phyloP scores from a whole-genome alignment of 495 filamentous ascomycete species.

The Podospora pseudopauciseta region DNA sequence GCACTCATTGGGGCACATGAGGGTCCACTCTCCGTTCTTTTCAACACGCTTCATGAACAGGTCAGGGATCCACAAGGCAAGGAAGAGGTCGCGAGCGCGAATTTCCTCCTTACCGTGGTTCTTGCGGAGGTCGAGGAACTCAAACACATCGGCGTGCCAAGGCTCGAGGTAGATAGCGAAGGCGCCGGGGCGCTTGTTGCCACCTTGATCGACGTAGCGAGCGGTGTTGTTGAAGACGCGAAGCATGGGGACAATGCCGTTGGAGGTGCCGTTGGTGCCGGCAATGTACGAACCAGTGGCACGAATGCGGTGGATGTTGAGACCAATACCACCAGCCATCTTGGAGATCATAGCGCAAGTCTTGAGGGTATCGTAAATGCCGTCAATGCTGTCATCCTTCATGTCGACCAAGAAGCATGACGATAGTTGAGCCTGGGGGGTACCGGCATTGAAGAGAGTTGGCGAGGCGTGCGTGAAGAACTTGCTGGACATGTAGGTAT shows the following conservation, averaged over 20 bases:
- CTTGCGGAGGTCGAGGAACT: slow-evolving; percentile 96
- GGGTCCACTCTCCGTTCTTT: slow-evolving; percentile 89
- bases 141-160: slow-evolving; percentile 97
- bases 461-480: slow-evolving; percentile 98
- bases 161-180: slow-evolving; percentile 99
- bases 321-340: slow-evolving; percentile 93
- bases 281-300: slow-evolving; percentile 96
- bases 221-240: slow-evolving; percentile 99
- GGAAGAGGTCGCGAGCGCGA: slow-evolving; percentile 95
- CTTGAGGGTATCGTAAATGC: slow-evolving; percentile 98
- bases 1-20: slow-evolving; percentile 96
- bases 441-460: slow-evolving; percentile 96
- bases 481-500: slow-evolving; percentile 96
- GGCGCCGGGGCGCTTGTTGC: slow-evolving; percentile 97
- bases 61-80: slow-evolving; percentile 96
- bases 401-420: slow-evolving; percentile 98
- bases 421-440: slow-evolving; percentile 85
- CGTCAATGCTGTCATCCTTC: slow-evolving; percentile 98
- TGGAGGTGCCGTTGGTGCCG: slow-evolving; percentile 95
- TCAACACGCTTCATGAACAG: slow-evolving; percentile 99
- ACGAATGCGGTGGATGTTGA: slow-evolving; percentile 93
- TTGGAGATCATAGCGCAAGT: slow-evolving; percentile 99
- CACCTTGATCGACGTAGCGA: slow-evolving; percentile 96
- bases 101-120: slow-evolving; percentile 99
- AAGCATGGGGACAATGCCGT: slow-evolving; percentile 96